These are phyloP conservation scores for Lecanoromycetidae sp. DNA, from an alignment of 2,329 filamentous ascomycete genomes.

Conservation along the genomic window DNA sequence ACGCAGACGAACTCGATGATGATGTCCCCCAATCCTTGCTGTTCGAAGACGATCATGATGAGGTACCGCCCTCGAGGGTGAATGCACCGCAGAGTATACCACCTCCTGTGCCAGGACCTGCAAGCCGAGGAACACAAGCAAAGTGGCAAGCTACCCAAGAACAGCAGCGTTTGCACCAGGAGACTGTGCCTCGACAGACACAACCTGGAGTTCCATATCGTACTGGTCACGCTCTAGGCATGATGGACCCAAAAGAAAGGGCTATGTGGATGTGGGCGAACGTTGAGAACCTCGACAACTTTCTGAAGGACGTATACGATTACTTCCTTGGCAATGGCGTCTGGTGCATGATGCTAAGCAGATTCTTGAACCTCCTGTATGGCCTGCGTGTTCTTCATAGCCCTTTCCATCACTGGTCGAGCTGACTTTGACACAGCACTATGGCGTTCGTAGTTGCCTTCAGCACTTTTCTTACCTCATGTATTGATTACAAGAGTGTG, in stretches of 20 bases:
- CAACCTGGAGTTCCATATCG: slow-evolving; percentile 13
- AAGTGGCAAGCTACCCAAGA: slow-evolving; percentile 18
- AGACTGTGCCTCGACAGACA: background rate
- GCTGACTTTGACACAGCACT: slow-evolving; percentile 42
- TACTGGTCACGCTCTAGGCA: slow-evolving; percentile 25
- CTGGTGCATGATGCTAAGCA: slow-evolving; percentile 67
- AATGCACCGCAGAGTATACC: slow-evolving; percentile 1
- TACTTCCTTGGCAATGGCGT: slow-evolving; percentile 77
- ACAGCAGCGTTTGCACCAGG: slow-evolving; percentile 17
- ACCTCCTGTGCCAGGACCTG: slow-evolving; percentile 14
- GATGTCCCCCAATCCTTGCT: slow-evolving; percentile 53
- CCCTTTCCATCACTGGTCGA: background rate
- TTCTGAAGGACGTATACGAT: slow-evolving; percentile 72
- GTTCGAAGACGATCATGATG: slow-evolving; percentile 38
- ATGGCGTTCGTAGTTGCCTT: slow-evolving; percentile 72
- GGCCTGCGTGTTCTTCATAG: slow-evolving; percentile 24
- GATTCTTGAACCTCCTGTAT: slow-evolving; percentile 60
- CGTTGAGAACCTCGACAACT: slow-evolving; percentile 76
- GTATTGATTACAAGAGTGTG: slow-evolving; percentile 67
- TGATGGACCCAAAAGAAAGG: slow-evolving; percentile 54
- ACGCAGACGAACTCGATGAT: slow-evolving; percentile 45
- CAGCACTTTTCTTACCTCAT: slow-evolving; percentile 72
- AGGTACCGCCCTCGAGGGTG: slow-evolving; percentile 18
- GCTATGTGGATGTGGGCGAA: slow-evolving; percentile 92
- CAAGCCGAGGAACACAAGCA: slow-evolving; percentile 11